Base-by-base conservation (phyloP, 768 basidiomycete genomes). In the Butyriboletus loyo region DNA sequence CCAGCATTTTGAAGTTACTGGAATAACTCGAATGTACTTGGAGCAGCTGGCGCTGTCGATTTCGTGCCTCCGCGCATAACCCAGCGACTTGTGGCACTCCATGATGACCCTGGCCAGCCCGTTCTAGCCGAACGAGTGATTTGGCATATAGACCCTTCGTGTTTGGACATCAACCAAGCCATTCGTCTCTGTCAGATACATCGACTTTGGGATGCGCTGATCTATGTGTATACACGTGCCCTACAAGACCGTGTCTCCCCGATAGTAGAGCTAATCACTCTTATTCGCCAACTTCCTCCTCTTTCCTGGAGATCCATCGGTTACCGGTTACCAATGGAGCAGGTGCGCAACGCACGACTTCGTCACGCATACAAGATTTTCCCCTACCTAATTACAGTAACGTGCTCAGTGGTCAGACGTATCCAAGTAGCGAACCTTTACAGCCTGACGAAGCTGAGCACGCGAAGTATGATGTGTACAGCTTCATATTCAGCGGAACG, bases 121-220 rank as follows among this genome's bases (percentile, higher is more conserved):
- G 88, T 90, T 43, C 76, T 84, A 4, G 90, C 88, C 1, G 95
- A 99, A 68, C 82, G 83, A 28, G 76, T 98, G 51, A 95, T 99
- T n/a, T n/a, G n/a, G n/a, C n/a, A n/a, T n/a, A n/a, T n/a, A n/a
- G n/a, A n/a, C n/a, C n/a, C n/a, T n/a, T n/a, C n/a, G n/a, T n/a
- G n/a, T n/a, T n/a, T n/a, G n/a, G n/a, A n/a, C n/a, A n/a, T n/a
- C n/a, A n/a, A 98, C 63, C 96, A 98, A 71, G 87, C 88, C 5
- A 88, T 97, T 58, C 78, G 70, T 22, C 77, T 99, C 5, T 99
- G 97, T 63, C 87, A 92, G 67, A 78, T 71, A 52, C 80, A 93
- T 63, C 78, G 79, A 24, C n/a, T n/a, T n/a, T n/a, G n/a, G n/a
- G n/a, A n/a, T n/a, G n/a, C n/a, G n/a, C n/a, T n/a, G n/a, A n/a